Conservation (phyloP, 2,329 filamentous ascomycete genomes). For the Boeremia exigua region DNA sequence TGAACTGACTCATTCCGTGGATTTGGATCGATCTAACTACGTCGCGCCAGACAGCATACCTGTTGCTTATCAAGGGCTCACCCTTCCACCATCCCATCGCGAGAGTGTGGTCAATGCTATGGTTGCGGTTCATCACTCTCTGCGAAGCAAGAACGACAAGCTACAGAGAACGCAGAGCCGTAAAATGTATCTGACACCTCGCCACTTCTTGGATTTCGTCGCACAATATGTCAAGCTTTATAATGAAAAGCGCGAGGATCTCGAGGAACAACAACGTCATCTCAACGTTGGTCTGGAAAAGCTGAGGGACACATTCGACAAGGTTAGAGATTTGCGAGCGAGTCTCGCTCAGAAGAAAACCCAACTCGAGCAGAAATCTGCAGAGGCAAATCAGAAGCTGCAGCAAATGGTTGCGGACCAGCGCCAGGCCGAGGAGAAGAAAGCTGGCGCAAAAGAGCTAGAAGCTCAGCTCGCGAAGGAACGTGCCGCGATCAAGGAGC, state of each 20-base stretch:
- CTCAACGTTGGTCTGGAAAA: conserved; percentile 98
- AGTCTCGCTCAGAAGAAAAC: conserved; percentile 94
- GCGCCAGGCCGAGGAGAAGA: conserved; percentile 89
- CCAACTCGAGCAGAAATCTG: conserved; percentile 90
- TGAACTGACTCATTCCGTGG: conserved; percentile 94
- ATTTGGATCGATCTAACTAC: conserved; percentile 88
- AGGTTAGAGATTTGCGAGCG: conserved; percentile 88
- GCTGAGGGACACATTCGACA: conserved; percentile 93
- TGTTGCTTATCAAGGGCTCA: conserved; percentile 86
- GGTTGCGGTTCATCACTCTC: conserved; percentile 97
- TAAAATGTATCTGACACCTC: conserved; percentile 89
- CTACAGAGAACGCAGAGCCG: conserved; percentile 91
- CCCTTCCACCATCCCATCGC: conserved; percentile 84
- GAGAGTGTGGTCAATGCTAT: conserved; percentile 96
- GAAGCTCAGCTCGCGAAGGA: conserved; percentile 87
- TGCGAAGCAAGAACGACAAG: conserved; percentile 87
- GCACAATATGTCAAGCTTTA: conserved; percentile 97
- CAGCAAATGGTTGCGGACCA: conserved; percentile 98
- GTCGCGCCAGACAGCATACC: conserved; percentile 88
- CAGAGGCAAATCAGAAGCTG: conserved; percentile 95
- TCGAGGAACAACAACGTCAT: conserved; percentile 98
- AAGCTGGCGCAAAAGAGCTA: conserved; percentile 85
- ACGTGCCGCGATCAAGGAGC: conserved; percentile 82
- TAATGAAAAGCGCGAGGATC: conserved; percentile 96
- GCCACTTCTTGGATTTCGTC: conserved; percentile 97